Evolutionary conservation across 441 rosid species (phyloP), one percentile per base, ranked within the genome.

Genomic region (Pelargonium fulgidum): DNA sequence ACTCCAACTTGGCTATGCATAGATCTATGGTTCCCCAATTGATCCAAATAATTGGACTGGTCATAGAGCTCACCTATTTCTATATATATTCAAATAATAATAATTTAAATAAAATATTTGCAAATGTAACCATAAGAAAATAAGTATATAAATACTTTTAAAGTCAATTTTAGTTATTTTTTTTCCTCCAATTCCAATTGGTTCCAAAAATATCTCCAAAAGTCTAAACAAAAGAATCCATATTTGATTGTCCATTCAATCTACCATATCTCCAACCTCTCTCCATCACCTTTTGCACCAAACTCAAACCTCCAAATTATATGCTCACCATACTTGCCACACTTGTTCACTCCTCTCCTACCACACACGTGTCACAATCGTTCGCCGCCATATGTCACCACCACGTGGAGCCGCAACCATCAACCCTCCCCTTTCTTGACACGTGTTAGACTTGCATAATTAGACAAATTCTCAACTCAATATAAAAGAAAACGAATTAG

Each of bases 231-330:
- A 50, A 50, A 50, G 20, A 50, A 50, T 50, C 58, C 17, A 50
- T 50, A 50, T 50, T 50, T 50, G 56, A 50, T 50, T 13, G 16
- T 50, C 58, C 58, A 50, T 50, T 50, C 58, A 50, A 50, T 50
- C 58, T 50, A 50, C 58, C 58, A 50, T 3, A 50, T 50, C 41
- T 36, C 58, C 58, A 50, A 50, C 58, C 58, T 50, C 58, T 50
- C 58, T 50, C 58, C 58, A 50, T 13, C 58, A 4, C 58, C 58
- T 50, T 50, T n/a, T 50, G 6, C 17, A 50, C 58, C 58, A 50
- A 50, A 50, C 58, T n/a, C 19, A 50, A 50, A 50, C 58, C 58
- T 16, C 58, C 52, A 36, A 36, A 36, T 36, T 36, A 36, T 36
- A 36, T 36, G 41, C 41, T 36, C 39, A 36, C 41, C 41, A 36